These are phyloP conservation scores for Sporopachydermia lactativora DNA, from an alignment of 805 yeast genomes.

Conservation along the genomic window DNA sequence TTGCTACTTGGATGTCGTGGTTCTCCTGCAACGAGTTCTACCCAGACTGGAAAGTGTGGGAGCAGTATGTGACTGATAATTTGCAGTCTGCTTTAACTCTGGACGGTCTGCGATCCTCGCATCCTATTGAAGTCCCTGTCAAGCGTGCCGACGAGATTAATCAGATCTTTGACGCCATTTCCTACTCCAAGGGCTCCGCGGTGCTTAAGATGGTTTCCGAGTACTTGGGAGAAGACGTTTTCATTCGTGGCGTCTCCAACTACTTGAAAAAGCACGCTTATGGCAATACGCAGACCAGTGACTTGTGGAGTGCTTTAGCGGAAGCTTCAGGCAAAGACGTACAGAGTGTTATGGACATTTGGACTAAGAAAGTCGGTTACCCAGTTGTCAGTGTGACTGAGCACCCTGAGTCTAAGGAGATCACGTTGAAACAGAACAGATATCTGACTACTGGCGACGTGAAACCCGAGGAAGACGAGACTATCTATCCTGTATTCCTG, in stretches of 20 bases:
- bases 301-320: conserved; percentile 55
- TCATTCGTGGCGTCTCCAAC: conserved; percentile 57
- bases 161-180: conserved; percentile 71
- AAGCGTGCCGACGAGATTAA: conserved; percentile 64
- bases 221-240: conserved; percentile 52
- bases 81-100: conserved; percentile 61
- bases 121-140: conserved; percentile 77
- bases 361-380: conserved; percentile 66
- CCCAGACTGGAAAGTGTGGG: conserved; percentile 75
- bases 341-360: conserved; percentile 41
- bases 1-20: conserved; percentile 79
- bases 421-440: conserved; percentile 40
- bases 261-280: conserved; percentile 51
- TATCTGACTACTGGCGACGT: conserved; percentile 53
- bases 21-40: conserved; percentile 51
- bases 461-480: conserved; percentile 38
- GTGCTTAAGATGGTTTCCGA: conserved; percentile 64
- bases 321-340: conserved; percentile 53
- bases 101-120: conserved; percentile 60
- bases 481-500: conserved; percentile 41
- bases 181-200: conserved; percentile 73
- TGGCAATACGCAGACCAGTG: conserved; percentile 60
- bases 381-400: conserved; percentile 46
- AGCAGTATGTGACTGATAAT: conserved; percentile 64
- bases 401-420: conserved; percentile 16